These are phyloP conservation scores for Sordaria brevicollis DNA, from an alignment of 495 filamentous ascomycete genomes.

Conservation along the genomic window DNA sequence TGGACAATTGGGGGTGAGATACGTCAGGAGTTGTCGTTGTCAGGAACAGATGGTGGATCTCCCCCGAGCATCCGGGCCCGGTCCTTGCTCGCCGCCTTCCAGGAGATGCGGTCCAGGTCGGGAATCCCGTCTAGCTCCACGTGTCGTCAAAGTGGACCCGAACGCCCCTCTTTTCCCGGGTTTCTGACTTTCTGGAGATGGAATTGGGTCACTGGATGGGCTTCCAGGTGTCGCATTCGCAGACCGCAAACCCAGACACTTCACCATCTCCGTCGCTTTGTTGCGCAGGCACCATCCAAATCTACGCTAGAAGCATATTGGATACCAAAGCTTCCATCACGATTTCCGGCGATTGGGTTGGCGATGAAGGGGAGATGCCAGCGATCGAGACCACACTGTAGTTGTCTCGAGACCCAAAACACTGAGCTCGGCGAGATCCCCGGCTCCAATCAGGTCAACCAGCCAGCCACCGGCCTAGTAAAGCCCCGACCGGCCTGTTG, in stretches of 20 bases:
- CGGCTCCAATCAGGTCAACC: background rate
- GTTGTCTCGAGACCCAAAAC: background rate
- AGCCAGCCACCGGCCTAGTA: background rate
- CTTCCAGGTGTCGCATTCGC: background rate
- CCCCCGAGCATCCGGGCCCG: background rate
- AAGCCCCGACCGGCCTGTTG: background rate
- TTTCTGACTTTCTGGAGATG: background rate
- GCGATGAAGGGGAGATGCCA: background rate
- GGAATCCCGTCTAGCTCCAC: background rate
- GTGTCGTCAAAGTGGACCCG: background rate
- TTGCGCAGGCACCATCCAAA: background rate
- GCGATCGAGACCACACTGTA: background rate
- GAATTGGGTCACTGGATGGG: background rate
- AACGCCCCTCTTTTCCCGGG: background rate
- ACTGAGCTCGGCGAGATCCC: background rate
- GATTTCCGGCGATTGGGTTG: background rate
- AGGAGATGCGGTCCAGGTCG: background rate
- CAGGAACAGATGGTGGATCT: background rate
- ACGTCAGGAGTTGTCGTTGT: background rate
- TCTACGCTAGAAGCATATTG: background rate
- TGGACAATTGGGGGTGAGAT: background rate
- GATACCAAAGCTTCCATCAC: background rate
- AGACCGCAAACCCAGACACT: background rate
- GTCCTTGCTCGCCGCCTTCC: background rate
- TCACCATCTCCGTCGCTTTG: background rate